These are phyloP conservation scores for Actinomucor elegans DNA, from an alignment of 371 early-diverging fungal species.

Conservation along the genomic window DNA sequence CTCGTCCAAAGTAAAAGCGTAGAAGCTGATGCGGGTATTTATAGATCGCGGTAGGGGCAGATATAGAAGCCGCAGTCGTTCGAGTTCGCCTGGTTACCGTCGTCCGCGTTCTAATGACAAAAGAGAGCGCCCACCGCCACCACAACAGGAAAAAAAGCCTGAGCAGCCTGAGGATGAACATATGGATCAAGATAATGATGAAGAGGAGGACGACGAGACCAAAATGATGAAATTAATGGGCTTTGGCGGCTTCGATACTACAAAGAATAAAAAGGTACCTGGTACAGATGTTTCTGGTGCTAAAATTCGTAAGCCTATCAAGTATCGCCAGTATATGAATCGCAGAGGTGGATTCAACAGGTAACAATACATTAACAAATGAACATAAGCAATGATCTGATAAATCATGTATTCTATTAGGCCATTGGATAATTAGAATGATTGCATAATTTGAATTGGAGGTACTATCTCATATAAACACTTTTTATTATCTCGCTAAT, in stretches of 20 bases:
- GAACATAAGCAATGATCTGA: not conserved
- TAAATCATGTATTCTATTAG: slow-evolving; percentile 5
- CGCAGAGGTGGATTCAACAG: slow-evolving; percentile 90
- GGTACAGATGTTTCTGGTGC: slow-evolving; percentile 70
- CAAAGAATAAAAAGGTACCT: slow-evolving; percentile 76
- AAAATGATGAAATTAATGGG: slow-evolving; percentile 76
- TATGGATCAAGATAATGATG: slow-evolving; percentile 19
- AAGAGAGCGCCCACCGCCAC: not conserved
- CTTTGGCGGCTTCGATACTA: slow-evolving; percentile 86
- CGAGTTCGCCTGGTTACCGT: slow-evolving; percentile 4
- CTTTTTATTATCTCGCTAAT: not conserved
- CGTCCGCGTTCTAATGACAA: slow-evolving; percentile 1
- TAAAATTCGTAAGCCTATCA: slow-evolving; percentile 73
- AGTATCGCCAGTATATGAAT: slow-evolving; percentile 96
- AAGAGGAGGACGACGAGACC: slow-evolving; percentile 46
- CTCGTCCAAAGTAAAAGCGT: too few species aligned
- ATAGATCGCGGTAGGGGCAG: slow-evolving; percentile 8
- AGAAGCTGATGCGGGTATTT: too few species aligned
- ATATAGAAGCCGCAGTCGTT: slow-evolving; percentile 12
- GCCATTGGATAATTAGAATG: slow-evolving; percentile 35
- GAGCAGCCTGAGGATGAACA: not conserved
- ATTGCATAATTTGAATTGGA: not conserved
- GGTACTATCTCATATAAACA: not conserved
- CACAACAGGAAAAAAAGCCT: slow-evolving; percentile 1
- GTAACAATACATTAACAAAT: too few species aligned